Base-by-base conservation (phyloP, 305 asterid genomes). In the Fraxinus sp. region DNA sequence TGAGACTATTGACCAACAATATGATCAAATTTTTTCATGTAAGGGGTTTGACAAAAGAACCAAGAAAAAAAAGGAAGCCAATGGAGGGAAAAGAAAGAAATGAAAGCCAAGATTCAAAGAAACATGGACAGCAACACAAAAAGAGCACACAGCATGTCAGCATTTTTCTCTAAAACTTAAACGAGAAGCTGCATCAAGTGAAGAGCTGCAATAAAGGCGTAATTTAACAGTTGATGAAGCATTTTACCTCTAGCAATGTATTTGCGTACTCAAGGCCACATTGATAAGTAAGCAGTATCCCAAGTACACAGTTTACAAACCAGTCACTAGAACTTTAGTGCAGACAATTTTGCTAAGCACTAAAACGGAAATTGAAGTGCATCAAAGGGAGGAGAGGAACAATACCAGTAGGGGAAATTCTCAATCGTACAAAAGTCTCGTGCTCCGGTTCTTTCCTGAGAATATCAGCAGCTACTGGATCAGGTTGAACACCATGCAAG, bases 401-500 rank as follows among this genome's bases (percentile, higher is more conserved):
- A 84, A 78, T 95, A 96, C 99, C 99, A 9, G 82, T 52, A 10
- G 99, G 99, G 41, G 97, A 90, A 77, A 95, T 96, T 86, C 77
- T 93, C 90, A 96, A 82, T 84, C 98, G 95, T 82, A 95, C 98
- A 91, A 96, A 96, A 79, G 96, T 93, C 87, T 94, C 99, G 1
- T 96, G 99, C 89, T 96, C 98, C 43, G 99, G 99, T 82, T 93
- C 98, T 90, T 93, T 96, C 89, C 99, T 92, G 37, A 96, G 90
- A 80, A 96, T 93, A 89, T 95, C 98, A 84, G 99, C 98, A 81
- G 99, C 98, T 30, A 96, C 97, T 78, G 98, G 99, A 84, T 96
- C 98, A 79, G 99, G 97, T 87, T 91, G 98, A 84, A 94, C 97
- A 79, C 98, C 93, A 77, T 96, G 99, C 85, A 96, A 91, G 88